These are phyloP conservation scores for Aureobasidium leucospermi DNA, from an alignment of 2,329 filamentous ascomycete species.

Conservation along the genomic window DNA sequence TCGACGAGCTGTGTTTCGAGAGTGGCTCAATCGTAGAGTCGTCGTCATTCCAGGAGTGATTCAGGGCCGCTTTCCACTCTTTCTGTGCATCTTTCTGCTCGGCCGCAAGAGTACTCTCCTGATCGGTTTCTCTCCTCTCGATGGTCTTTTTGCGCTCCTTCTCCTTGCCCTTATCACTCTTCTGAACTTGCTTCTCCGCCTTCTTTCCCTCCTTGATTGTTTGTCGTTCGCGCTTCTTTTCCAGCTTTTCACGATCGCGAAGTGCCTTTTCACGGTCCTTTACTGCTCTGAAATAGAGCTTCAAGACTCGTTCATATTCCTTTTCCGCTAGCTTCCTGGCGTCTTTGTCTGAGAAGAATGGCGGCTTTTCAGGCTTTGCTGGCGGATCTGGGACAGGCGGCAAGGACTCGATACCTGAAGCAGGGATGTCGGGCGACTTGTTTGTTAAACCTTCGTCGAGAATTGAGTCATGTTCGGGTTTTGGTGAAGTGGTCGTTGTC, in stretches of 20 bases:
- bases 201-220: slow-evolving; percentile 25
- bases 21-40: slow-evolving; percentile 8
- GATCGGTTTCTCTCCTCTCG: not conserved
- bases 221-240: slow-evolving; percentile 35
- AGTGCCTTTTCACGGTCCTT: slow-evolving; percentile 61
- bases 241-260: slow-evolving; percentile 54
- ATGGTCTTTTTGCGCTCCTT: slow-evolving; percentile 18
- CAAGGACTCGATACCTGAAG: slow-evolving; percentile 20
- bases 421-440: not conserved
- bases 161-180: slow-evolving; percentile 28
- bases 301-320: slow-evolving; percentile 55
- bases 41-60: slow-evolving; percentile 11
- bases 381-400: slow-evolving; percentile 48
- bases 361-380: slow-evolving; percentile 41
- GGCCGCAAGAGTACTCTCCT: not conserved
- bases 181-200: slow-evolving; percentile 28
- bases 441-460: not conserved
- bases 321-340: slow-evolving; percentile 62
- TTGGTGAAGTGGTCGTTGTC: not conserved
- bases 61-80: slow-evolving; percentile 11
- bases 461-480: not conserved
- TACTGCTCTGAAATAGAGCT: slow-evolving; percentile 58
- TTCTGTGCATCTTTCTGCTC: slow-evolving; percentile 7
- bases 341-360: slow-evolving; percentile 58
- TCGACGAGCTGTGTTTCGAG: not conserved